These are phyloP conservation scores for Colletotrichum tofieldiae DNA, from an alignment of 2,329 filamentous ascomycete genomes.

Conservation along the genomic window DNA sequence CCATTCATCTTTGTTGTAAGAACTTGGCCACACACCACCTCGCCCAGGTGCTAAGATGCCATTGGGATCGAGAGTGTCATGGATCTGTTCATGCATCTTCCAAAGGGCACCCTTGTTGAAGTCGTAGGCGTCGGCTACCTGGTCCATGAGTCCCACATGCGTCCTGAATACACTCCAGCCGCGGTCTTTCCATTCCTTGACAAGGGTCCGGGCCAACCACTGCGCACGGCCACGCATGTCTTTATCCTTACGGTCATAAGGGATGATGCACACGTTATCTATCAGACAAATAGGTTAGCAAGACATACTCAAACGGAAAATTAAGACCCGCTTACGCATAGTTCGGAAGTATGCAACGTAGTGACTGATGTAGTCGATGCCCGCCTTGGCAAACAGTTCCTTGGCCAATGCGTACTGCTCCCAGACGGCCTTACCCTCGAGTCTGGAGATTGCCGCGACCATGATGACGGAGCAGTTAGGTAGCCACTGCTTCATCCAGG, in stretches of 20 bases:
- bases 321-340: constrained; percentile 19
- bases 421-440: constrained; percentile 29
- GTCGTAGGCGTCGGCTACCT: constrained; percentile 61
- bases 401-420: constrained; percentile 33
- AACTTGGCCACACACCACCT: constrained; percentile 54
- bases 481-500: constrained; percentile 37
- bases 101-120: constrained; percentile 60
- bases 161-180: constrained; percentile 65
- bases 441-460: constrained; percentile 22
- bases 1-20: constrained; percentile 39
- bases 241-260: constrained; percentile 61
- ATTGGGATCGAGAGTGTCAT: constrained; percentile 61
- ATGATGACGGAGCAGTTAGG: constrained; percentile 37
- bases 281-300: background rate
- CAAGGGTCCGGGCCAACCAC: constrained; percentile 52
- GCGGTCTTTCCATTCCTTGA: constrained; percentile 58
- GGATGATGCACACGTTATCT: constrained; percentile 67
- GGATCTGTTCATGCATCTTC: constrained; percentile 61
- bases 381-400: constrained; percentile 27
- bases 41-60: constrained; percentile 55
- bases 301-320: background rate
- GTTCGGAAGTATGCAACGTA: constrained; percentile 37
- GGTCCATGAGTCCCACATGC: constrained; percentile 62
- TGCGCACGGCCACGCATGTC: constrained; percentile 53
- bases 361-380: constrained; percentile 36